Conservation (phyloP, 2,329 filamentous ascomycete genomes). For the Ceratocystis albifundus region DNA sequence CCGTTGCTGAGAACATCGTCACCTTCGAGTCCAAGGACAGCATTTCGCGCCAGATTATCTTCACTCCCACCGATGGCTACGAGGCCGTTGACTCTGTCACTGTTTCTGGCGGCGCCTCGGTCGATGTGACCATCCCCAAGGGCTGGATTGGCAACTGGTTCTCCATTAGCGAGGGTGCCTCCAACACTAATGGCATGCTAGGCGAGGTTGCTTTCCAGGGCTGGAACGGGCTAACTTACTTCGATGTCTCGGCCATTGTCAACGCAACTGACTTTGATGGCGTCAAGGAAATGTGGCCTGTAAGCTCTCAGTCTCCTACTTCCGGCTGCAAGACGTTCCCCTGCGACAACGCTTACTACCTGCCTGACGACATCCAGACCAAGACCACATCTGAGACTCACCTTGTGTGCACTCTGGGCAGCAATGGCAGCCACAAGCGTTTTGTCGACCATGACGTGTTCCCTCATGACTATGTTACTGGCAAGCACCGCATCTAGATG, state of each 20-base stretch:
- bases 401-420: slow-evolving; percentile 42
- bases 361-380: slow-evolving; percentile 44
- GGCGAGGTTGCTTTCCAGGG: slow-evolving; percentile 42
- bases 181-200: slow-evolving; percentile 39
- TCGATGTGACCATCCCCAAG: slow-evolving; percentile 35
- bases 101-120: slow-evolving; percentile 32
- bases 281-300: slow-evolving; percentile 45
- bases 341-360: slow-evolving; percentile 44
- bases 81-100: slow-evolving; percentile 32
- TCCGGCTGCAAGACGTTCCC: slow-evolving; percentile 44
- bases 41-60: slow-evolving; percentile 39
- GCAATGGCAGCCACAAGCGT: slow-evolving; percentile 22
- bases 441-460: slow-evolving; percentile 17
- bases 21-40: slow-evolving; percentile 49
- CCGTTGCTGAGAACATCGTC: slow-evolving; percentile 40
- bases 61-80: slow-evolving; percentile 35
- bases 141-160: slow-evolving; percentile 42
- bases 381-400: slow-evolving; percentile 39
- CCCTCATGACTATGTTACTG: slow-evolving; percentile 21
- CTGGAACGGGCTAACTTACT: slow-evolving; percentile 41
- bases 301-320: slow-evolving; percentile 30
- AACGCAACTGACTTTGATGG: slow-evolving; percentile 39
- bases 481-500: slow-evolving; percentile 13
- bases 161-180: slow-evolving; percentile 37
- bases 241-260: slow-evolving; percentile 49